Base-by-base conservation (phyloP, 1,284 basidiomycete genomes). In the Fomitiporia mediterranea region DNA sequence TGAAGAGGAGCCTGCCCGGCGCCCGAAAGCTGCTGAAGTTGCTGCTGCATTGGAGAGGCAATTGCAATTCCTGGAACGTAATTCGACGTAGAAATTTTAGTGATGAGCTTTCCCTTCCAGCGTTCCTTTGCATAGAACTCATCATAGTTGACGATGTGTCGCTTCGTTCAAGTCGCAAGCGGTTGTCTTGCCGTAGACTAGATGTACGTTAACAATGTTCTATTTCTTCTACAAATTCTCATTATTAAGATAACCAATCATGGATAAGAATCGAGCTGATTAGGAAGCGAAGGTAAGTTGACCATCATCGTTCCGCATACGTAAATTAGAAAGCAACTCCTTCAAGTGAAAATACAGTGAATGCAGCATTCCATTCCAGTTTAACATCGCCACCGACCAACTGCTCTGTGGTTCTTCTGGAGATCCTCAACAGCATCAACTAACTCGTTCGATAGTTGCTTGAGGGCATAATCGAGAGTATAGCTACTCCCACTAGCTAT, bases 11-110 rank as follows among this genome's bases (percentile, higher is more conserved):
- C 43, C 53, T 7, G 17, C 53, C 4, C 44, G 46, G 3, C 32
- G 53, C 25, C 53, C 53, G 5, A 54, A 25, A 4, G 53, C 53
- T 5, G 43, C 44, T 3, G 53, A 54, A n/a, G 53, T 54, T 44
- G 43, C 46, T 7, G 17, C 43, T 47, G 43, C 23, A 13, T 38
- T 47, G 7, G 34, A 54, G 49, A 39, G 37, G 40, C 44, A 46
- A 15, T 7, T 46, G 15, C 44, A 28, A 17, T 15, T 46, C 9
- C 11, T 17, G 8, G 13, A 8, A 44, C 23, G 25, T 46, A 15
- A 43, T 43, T 7, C 8, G 4, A 40, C 39, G 13, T 40, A 21
- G 21, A 40, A 17, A 34, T 34, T 13, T 34, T n/a, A n/a, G n/a
- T n/a, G n/a, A n/a, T n/a, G n/a, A n/a, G n/a, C n/a, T n/a, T n/a